phyloP scores from a whole-genome alignment of 2,329 filamentous ascomycete genomes.

The Diaporthe australafricana region DNA sequence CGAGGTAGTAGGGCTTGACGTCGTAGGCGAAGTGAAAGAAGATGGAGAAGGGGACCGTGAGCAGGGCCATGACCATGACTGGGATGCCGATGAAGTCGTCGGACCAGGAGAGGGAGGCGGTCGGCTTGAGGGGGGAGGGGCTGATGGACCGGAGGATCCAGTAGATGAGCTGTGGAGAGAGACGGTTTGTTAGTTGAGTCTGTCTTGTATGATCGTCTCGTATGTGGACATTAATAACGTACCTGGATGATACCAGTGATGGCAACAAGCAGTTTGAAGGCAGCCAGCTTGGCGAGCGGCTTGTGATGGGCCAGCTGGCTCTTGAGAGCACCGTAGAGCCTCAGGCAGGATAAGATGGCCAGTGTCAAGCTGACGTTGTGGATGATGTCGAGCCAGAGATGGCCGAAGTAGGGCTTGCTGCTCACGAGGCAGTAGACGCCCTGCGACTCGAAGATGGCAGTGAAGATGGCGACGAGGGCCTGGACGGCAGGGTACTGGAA shows the following conservation, averaged over 20 bases:
- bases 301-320: slow-evolving; percentile 43
- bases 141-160: slow-evolving; percentile 43
- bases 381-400: slow-evolving; percentile 47
- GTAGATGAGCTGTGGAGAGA: slow-evolving; percentile 40
- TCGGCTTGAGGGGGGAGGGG: slow-evolving; percentile 39
- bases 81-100: slow-evolving; percentile 45
- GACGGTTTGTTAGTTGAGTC: background rate
- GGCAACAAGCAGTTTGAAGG: slow-evolving; percentile 50
- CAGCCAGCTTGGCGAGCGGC: slow-evolving; percentile 47
- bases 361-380: slow-evolving; percentile 42
- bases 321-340: slow-evolving; percentile 44
- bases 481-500: slow-evolving; percentile 54
- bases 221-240: too few relatives aligned
- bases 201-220: background rate
- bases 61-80: slow-evolving; percentile 42
- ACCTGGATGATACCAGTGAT: slow-evolving; percentile 46
- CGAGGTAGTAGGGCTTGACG: slow-evolving; percentile 41
- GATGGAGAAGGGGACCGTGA: slow-evolving; percentile 44
- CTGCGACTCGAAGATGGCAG: slow-evolving; percentile 45
- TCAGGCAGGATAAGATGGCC: slow-evolving; percentile 43
- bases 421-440: slow-evolving; percentile 47
- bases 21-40: slow-evolving; percentile 44
- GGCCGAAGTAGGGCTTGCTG: slow-evolving; percentile 44
- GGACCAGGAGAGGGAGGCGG: slow-evolving; percentile 41
- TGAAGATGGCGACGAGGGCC: slow-evolving; percentile 54